phyloP scores from a whole-genome alignment of 2,329 filamentous ascomycete genomes.

The Tolypocladium tundrense region DNA sequence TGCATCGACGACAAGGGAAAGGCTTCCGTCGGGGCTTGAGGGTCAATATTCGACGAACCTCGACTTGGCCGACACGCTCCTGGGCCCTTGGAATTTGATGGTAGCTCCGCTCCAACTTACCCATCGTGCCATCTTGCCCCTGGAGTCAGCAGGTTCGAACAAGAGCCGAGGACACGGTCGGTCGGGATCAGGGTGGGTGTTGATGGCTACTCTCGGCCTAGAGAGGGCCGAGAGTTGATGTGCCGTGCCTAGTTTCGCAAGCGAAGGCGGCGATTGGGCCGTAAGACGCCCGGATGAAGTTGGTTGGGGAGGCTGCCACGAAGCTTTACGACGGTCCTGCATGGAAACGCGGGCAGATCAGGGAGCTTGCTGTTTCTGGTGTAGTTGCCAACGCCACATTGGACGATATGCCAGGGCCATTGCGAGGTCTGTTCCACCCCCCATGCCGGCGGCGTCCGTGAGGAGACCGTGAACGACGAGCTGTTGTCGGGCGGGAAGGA shows the following conservation, averaged over 20 bases:
- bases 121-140: not conserved
- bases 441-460: not conserved
- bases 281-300: not conserved
- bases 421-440: not conserved
- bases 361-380: constrained; percentile 3
- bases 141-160: not conserved
- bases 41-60: not conserved
- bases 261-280: not conserved
- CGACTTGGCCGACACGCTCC: not conserved
- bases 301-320: not conserved
- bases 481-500: constrained; percentile 1
- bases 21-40: not conserved
- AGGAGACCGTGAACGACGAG: not conserved
- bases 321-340: not conserved
- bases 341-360: constrained; percentile 4
- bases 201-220: constrained; percentile 2
- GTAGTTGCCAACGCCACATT: constrained; percentile 2
- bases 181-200: not conserved
- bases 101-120: not conserved
- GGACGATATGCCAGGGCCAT: constrained; percentile 4
- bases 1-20: not conserved
- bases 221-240: not conserved
- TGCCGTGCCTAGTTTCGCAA: not conserved
- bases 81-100: not conserved
- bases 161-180: not conserved